phyloP scores from a whole-genome alignment of 2,329 filamentous ascomycete species.

The Lecanoromycetidae sp. region DNA sequence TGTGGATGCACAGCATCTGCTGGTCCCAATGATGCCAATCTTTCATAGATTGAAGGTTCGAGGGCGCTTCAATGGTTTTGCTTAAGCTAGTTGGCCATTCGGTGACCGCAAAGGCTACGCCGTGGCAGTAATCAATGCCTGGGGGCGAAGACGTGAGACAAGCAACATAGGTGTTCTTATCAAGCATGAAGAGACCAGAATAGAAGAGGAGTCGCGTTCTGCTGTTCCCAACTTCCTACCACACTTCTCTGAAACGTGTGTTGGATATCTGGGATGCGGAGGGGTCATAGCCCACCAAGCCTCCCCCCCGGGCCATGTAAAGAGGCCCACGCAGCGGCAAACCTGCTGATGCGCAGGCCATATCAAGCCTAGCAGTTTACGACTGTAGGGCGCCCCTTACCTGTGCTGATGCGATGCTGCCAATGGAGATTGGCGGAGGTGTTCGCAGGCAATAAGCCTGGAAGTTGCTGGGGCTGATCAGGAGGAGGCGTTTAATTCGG shows the following conservation, averaged over 20 bases:
- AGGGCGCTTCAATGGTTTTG: neutral
- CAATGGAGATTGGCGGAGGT: conserved; percentile 7
- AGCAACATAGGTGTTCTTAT: too few relatives aligned
- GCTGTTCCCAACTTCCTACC: too few relatives aligned
- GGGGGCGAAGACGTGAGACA: too few relatives aligned
- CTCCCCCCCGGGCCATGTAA: too few relatives aligned
- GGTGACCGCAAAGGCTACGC: neutral
- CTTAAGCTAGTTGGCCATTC: neutral
- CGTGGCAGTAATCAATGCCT: too few relatives aligned
- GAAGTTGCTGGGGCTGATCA: neutral
- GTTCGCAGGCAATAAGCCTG: neutral
- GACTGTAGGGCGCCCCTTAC: too few relatives aligned
- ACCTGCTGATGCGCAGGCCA: neutral
- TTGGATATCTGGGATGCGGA: neutral
- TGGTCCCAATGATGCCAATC: neutral
- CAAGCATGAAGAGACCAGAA: neutral
- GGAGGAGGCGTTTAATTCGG: conserved; percentile 9
- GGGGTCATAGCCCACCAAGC: conserved; percentile 2
- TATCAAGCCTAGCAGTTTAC: too few relatives aligned
- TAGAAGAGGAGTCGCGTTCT: neutral
- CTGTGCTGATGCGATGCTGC: neutral
- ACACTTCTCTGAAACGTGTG: neutral
- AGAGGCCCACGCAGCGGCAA: conserved; percentile 1
- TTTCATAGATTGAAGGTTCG: neutral
- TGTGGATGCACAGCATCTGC: neutral